Base-by-base conservation (phyloP, 2,329 filamentous ascomycete genomes). In the Chaetoscypha palmicola region DNA sequence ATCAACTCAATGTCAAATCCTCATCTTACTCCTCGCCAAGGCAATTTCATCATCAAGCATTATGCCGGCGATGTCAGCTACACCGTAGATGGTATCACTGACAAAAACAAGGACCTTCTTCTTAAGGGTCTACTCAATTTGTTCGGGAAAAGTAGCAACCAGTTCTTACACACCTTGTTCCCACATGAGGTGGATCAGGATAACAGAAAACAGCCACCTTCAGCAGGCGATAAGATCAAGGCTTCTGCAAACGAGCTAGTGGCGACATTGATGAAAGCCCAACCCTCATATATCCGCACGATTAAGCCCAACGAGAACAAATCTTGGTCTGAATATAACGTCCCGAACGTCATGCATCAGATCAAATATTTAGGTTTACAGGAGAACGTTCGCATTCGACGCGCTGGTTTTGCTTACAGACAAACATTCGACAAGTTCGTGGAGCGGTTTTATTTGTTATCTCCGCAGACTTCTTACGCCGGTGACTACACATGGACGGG, bases 261-360 rank as follows among this genome's bases (percentile, higher is more conserved):
- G 1, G 81, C 90, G 1, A 97, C 92, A 1, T 67, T 98, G 58
- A 97, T 96, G 90, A 94, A 96, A 67, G 91, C 89, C 45, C 87
- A 92, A 56, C 92, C 92, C 1, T 96, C 90, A 2, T 98, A 98
- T 62, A 98, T 98, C 58, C 87, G 92, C 63, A 98, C 92, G 1
- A 97, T 98, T 70, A 98, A 98, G 68, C 92, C 92, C 1, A 98
- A 98, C 69, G 92, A 98, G 67, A 97, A 96, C 71, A 98, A 97
- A 66, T 95, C 90, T 2, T 84, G 89, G 0, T 82, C 80, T 9
- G 92, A 98, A 62, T 98, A 95, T 66, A 96, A 95, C 57, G 76
- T 77, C 16, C 80, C 81, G 22, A 97, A 97, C 57, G 92, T 98
- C 16, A 74, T 97, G 58, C 92, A 98, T 73, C 92, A 98, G 64